Percentiles rank a stretch among this genome's conserved stretches.
Conservation (phyloP, 495 filamentous ascomycete species). For the Polyplosphaeria fusca region DNA sequence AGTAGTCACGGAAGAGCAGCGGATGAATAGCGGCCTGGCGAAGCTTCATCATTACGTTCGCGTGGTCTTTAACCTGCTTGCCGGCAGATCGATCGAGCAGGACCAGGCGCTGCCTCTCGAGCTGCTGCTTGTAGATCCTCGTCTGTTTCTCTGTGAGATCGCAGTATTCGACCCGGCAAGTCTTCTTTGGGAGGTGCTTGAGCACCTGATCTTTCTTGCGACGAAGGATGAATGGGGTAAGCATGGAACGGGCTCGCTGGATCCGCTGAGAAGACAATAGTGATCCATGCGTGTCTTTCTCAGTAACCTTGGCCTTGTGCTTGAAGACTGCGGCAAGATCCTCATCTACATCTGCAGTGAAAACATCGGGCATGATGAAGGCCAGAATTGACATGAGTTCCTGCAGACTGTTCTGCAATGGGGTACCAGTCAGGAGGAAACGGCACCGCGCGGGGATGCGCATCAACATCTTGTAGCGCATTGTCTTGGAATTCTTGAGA, state of each 20-base stretch:
- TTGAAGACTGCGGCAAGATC: conserved; percentile 80
- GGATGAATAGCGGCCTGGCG: conserved; percentile 93
- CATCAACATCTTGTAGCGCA: conserved; percentile 75
- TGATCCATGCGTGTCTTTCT: conserved; percentile 59
- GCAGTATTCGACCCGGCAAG: conserved; percentile 71
- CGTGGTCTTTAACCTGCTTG: conserved; percentile 52
- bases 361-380: conserved; percentile 85
- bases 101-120: conserved; percentile 53
- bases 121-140: conserved; percentile 65
- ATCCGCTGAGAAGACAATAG: conserved; percentile 83
- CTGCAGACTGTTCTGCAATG: conserved; percentile 91
- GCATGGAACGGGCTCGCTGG: conserved; percentile 79
- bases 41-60: conserved; percentile 83
- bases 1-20: conserved; percentile 76
- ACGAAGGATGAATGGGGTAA: conserved; percentile 90
- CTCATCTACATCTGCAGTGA: conserved; percentile 66
- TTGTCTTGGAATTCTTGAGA: conserved; percentile 79
- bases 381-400: conserved; percentile 84
- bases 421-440: conserved; percentile 86
- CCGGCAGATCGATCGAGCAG: conserved; percentile 57
- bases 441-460: conserved; percentile 73
- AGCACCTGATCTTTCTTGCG: conserved; percentile 95
- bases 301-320: conserved; percentile 79
- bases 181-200: conserved; percentile 80
- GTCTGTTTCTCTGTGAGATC: conserved; percentile 67